phyloP scores from a whole-genome alignment of 2,329 filamentous ascomycete species.

The Diplodia scrobiculata region DNA sequence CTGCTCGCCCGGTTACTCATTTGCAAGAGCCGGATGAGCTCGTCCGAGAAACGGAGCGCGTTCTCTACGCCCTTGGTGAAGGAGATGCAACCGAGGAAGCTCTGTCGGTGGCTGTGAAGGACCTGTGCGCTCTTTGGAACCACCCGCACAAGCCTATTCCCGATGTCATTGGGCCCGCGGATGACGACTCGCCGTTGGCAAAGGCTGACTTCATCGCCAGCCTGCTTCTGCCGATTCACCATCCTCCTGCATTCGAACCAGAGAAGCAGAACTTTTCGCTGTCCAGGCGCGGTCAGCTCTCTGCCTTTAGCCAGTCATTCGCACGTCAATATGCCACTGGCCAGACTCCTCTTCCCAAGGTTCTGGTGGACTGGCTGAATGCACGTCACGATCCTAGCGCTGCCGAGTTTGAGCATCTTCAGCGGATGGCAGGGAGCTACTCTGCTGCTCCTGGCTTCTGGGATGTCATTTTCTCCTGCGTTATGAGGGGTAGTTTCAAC shows the following conservation, averaged over 20 bases:
- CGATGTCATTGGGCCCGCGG: conserved; percentile 37
- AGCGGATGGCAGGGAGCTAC: conserved; percentile 68
- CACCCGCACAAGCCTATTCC: conserved; percentile 53
- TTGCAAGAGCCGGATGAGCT: conserved; percentile 71
- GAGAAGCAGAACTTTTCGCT: conserved; percentile 32
- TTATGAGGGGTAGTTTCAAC: conserved; percentile 73
- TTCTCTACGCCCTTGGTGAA: conserved; percentile 54
- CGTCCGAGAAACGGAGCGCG: conserved; percentile 73
- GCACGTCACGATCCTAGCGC: conserved; percentile 72
- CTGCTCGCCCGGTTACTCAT: conserved; percentile 55
- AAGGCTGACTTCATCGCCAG: conserved; percentile 80
- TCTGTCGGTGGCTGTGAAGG: conserved; percentile 37
- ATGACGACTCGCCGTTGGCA: conserved; percentile 61
- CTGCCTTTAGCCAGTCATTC: conserved; percentile 35
- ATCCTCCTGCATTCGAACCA: conserved; percentile 56
- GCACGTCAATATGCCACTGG: conserved; percentile 29
- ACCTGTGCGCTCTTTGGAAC: conserved; percentile 54
- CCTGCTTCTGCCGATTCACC: conserved; percentile 76
- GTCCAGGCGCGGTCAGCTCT: conserved; percentile 35
- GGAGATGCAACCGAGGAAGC: conserved; percentile 38
- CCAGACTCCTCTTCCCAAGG: conserved; percentile 65
- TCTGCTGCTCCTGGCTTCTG: conserved; percentile 78
- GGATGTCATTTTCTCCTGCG: conserved; percentile 74
- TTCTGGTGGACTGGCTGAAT: conserved; percentile 81
- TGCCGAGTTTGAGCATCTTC: conserved; percentile 66